These are phyloP conservation scores for Wickerhamomyces alni DNA, from an alignment of 805 yeast genomes.

Conservation along the genomic window DNA sequence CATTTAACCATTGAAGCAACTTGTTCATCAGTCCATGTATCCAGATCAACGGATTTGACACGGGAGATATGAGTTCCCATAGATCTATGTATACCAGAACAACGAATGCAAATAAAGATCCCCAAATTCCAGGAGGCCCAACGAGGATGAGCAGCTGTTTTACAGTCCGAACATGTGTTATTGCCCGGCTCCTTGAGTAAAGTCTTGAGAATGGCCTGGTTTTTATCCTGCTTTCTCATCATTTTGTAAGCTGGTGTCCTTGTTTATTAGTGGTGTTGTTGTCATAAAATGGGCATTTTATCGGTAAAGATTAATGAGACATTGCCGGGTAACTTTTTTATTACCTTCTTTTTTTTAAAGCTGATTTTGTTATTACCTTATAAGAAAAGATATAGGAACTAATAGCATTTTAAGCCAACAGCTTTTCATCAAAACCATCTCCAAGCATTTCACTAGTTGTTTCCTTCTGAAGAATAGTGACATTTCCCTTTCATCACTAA, in stretches of 20 bases:
- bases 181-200: conserved; percentile 75
- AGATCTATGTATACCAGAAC: conserved; percentile 93
- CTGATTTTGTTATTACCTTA: no score
- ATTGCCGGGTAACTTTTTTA: no score
- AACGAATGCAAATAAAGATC: conserved; percentile 84
- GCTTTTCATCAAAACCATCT: no score
- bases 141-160: conserved; percentile 81
- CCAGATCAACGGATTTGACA: conserved; percentile 91
- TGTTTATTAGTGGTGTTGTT: no score
- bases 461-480: no score
- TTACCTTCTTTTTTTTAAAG: no score
- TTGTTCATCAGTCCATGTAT: conserved; percentile 95
- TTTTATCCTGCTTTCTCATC: conserved; percentile 13
- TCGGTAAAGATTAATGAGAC: no score
- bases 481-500: neutral
- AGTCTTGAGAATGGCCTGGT: conserved; percentile 53
- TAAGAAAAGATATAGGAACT: no score
- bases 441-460: no score
- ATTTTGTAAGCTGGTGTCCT: no score
- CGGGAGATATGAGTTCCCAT: conserved; percentile 94
- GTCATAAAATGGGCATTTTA: no score
- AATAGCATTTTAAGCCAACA: no score
- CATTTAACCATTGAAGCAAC: conserved; percentile 73
- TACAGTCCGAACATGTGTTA: conserved; percentile 86
- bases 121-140: conserved; percentile 99